These are phyloP conservation scores for Acorus gramineus DNA, from an alignment of 106 monocot genomes.

Conservation along the genomic window DNA sequence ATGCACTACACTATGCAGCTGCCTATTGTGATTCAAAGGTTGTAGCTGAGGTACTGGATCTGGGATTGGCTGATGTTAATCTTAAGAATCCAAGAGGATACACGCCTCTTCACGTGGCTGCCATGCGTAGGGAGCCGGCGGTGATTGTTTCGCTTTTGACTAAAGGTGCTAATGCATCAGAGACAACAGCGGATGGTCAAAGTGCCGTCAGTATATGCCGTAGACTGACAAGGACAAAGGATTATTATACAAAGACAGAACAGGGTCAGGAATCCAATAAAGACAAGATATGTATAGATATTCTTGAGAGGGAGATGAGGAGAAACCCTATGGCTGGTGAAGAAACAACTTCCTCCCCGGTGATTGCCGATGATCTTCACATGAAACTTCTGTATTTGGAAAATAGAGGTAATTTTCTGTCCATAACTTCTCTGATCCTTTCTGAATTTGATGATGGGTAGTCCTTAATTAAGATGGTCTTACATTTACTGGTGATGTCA, in stretches of 20 bases:
- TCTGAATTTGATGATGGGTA: no score
- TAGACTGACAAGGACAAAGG: conserved; percentile 1
- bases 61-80: conserved; percentile 8
- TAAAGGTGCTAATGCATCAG: conserved; percentile 7
- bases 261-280: conserved; percentile 6
- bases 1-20: conserved; percentile 13
- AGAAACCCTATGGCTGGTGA: conserved; percentile 6
- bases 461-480: no score
- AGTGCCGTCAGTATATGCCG: conserved; percentile 7
- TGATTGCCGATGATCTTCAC: conserved; percentile 8
- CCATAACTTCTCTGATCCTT: neutral
- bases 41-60: conserved; percentile 6
- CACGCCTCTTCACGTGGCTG: conserved; percentile 12
- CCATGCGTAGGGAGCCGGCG: conserved; percentile 11
- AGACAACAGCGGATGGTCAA: conserved; percentile 6
- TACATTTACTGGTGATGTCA: no score
- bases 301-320: conserved; percentile 5
- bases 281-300: conserved; percentile 8
- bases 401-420: conserved; percentile 7
- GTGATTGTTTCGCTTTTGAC: conserved; percentile 11
- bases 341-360: conserved; percentile 9
- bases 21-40: conserved; percentile 9
- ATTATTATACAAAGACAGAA: conserved; percentile 1
- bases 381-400: conserved; percentile 8
- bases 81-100: conserved; percentile 8